Conservation (phyloP, 2,329 filamentous ascomycete species). For the Bertia moriformis region DNA sequence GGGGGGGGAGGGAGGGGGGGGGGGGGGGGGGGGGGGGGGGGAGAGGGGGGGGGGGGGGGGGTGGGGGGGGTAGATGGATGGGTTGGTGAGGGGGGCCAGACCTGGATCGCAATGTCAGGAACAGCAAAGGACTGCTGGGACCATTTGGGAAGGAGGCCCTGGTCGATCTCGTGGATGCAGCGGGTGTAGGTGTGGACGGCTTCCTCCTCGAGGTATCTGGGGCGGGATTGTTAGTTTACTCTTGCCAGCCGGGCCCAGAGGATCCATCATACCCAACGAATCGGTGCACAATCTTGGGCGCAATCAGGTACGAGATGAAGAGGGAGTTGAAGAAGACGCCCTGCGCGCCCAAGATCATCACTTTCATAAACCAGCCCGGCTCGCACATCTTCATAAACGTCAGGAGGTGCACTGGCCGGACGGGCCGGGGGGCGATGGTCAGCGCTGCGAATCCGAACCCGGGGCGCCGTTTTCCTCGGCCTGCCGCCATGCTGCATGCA, state of each 20-base stretch:
- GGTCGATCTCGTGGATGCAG: slow-evolving; percentile 73
- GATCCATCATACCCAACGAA: slow-evolving; percentile 70
- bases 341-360: slow-evolving; percentile 82
- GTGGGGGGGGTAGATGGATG: too few relatives aligned
- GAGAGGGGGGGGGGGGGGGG: too few relatives aligned
- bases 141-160: slow-evolving; percentile 71
- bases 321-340: slow-evolving; percentile 93
- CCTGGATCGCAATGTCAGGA: slow-evolving; percentile 77
- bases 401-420: slow-evolving; percentile 62
- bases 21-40: too few relatives aligned
- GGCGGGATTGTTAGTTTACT: not conserved
- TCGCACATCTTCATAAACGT: slow-evolving; percentile 61
- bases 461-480: too few relatives aligned
- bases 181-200: slow-evolving; percentile 90
- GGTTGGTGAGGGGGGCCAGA: too few relatives aligned
- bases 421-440: too few relatives aligned
- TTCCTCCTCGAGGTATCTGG: slow-evolving; percentile 80
- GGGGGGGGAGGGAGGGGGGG: too few relatives aligned
- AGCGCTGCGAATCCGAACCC: too few relatives aligned
- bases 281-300: slow-evolving; percentile 75
- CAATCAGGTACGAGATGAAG: slow-evolving; percentile 76
- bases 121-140: slow-evolving; percentile 45
- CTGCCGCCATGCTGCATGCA: too few relatives aligned
- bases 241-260: too few relatives aligned
- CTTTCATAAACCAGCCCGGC: slow-evolving; percentile 68